Percentiles rank a stretch among this genome's conserved stretches.
phyloP scores from a whole-genome alignment of 2,329 filamentous ascomycete species.

The Diplodia scrobiculata region DNA sequence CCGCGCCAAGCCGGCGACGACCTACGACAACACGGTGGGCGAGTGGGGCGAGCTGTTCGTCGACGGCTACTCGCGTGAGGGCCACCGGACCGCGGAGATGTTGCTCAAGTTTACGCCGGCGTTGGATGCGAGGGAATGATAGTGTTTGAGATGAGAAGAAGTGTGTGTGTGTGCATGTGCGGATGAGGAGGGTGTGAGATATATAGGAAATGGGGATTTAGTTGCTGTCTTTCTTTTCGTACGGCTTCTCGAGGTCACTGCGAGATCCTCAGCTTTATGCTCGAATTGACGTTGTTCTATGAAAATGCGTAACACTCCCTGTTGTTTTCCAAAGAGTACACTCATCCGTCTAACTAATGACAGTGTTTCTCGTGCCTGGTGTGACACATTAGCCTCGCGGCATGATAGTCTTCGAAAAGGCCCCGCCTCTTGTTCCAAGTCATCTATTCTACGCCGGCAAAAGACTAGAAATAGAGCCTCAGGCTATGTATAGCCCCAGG shows the following conservation, averaged over 20 bases:
- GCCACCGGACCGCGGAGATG: constrained; percentile 36
- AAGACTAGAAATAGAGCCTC: not conserved
- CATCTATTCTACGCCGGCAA: not conserved
- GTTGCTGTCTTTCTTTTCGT: too few species aligned
- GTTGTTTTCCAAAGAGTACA: not conserved
- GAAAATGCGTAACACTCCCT: too few species aligned
- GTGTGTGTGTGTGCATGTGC: too few species aligned
- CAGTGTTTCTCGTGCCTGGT: not conserved
- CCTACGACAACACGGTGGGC: constrained; percentile 43
- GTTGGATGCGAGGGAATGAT: constrained; percentile 15
- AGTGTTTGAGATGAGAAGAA: too few species aligned
- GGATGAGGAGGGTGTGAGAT: too few species aligned
- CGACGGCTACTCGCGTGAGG: constrained; percentile 36
- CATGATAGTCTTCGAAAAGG: not conserved
- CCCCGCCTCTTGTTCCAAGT: not conserved
- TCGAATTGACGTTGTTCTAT: too few species aligned
- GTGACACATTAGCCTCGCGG: not conserved
- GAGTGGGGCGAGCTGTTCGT: constrained; percentile 44
- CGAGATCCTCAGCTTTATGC: too few species aligned
- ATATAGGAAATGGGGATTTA: too few species aligned
- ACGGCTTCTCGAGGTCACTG: too few species aligned
- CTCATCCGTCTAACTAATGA: not conserved
- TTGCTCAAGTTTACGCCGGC: constrained; percentile 33
- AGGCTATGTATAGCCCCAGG: not conserved
- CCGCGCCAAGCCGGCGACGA: constrained; percentile 46